Evolutionary conservation across 2,329 filamentous ascomycete genomes (phyloP), one percentile per base, ranked within the genome.

Genomic region (Monosporascus sp.): DNA sequence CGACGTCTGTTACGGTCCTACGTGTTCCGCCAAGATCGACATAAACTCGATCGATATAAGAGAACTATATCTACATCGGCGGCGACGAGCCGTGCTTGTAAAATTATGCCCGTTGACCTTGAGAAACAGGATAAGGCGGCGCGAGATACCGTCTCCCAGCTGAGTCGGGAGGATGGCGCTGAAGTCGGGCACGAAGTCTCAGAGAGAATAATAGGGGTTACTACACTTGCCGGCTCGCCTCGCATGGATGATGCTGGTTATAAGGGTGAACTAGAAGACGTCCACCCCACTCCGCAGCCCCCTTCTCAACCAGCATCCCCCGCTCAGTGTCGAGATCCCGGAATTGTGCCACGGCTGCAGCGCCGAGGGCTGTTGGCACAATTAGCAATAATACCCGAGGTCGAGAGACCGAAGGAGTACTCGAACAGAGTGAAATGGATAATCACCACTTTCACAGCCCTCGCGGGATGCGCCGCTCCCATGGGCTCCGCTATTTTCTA

Each of bases 401-500:
- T 96, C 16, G 84, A 89, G 46, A 78, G 86, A 34, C 88, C 91
- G 0, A 84, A 86, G 55, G 81, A 90, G 49, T 96, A 96, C 66
- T 74, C 79, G 11, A 81, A 82, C 36, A 80, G 74, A 49, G 90
- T 83, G 16, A 96, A 96, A 82, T 96, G 91, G 91, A 80, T 83
- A 56, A 85, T 97, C 59, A 96, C 91, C 0, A 76, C 84, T 37
- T 81, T 93, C 48, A 82, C 96, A 46, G 87, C 91, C 2, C 66
- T 92, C 17, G 90, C 90, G 3, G 91, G 84, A 2, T 84, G 86
- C 16, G 88, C 84, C 0, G 90, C 88, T 1, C 92, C 92, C 0
- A 84, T 96, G 74, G 92, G 92, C 1, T 92, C 88, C 27, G 83
- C 87, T 2, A 91, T 96, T 52, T 85, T 96, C 53, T 87, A 93